Percentiles rank a stretch among this genome's conserved stretches.
These are phyloP conservation scores for Yamadazyma friedrichii DNA, from an alignment of 1,139 yeast genomes.

Conservation along the genomic window DNA sequence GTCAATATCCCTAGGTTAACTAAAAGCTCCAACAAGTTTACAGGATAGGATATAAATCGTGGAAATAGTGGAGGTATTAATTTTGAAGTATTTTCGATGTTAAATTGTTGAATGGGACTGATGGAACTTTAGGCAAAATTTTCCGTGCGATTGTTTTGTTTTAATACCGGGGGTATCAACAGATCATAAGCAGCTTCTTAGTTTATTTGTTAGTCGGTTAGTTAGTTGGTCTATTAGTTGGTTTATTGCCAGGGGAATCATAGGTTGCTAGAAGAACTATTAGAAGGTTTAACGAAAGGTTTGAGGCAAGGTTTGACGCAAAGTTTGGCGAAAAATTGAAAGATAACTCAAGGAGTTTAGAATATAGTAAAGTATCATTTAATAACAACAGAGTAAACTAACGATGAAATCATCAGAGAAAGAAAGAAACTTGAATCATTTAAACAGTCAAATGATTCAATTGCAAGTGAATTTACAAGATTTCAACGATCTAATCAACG, in stretches of 20 bases:
- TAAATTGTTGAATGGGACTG: neutral
- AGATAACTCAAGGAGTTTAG: too few species aligned
- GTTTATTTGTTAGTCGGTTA: too few species aligned
- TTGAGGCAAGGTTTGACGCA: neutral
- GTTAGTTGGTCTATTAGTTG: too few species aligned
- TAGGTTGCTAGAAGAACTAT: too few species aligned
- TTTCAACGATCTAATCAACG: constrained; percentile 52
- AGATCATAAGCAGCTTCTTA: too few species aligned
- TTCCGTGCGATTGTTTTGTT: constrained; percentile 3
- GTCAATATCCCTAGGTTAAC: too few species aligned
- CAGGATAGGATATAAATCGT: neutral
- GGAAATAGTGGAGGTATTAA: too few species aligned
- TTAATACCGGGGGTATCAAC: too few species aligned
- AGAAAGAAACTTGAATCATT: constrained; percentile 56
- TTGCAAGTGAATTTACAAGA: constrained; percentile 59
- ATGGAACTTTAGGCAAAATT: constrained; percentile 4
- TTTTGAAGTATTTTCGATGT: too few species aligned
- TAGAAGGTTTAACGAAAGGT: too few species aligned
- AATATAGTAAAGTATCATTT: too few species aligned
- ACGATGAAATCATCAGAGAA: constrained; percentile 5
- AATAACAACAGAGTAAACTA: neutral
- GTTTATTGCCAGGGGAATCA: too few species aligned
- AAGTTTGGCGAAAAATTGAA: neutral
- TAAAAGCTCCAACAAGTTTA: neutral
- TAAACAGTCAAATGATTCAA: constrained; percentile 63